These are phyloP conservation scores for Ophiostoma novo-ulmi DNA, from an alignment of 2,329 filamentous ascomycete species.

Conservation along the genomic window DNA sequence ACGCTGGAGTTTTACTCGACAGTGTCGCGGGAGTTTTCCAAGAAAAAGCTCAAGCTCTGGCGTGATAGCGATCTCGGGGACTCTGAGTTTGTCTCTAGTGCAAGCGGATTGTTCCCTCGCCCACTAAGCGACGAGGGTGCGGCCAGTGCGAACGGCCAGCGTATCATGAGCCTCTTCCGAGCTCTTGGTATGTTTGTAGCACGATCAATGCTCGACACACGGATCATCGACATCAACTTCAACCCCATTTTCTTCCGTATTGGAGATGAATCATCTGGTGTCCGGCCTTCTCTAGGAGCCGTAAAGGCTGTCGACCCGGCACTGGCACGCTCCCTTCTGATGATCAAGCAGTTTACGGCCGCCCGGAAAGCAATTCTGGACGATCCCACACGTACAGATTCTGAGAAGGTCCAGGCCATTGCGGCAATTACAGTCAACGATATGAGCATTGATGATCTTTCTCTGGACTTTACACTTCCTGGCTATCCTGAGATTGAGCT, in stretches of 20 bases:
- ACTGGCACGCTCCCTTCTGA: conserved; percentile 76
- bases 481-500: conserved; percentile 86
- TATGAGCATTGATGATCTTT: conserved; percentile 76
- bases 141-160: conserved; percentile 71
- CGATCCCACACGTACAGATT: conserved; percentile 57
- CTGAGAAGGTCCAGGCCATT: conserved; percentile 66
- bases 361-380: conserved; percentile 77
- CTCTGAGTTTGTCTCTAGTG: conserved; percentile 75
- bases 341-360: conserved; percentile 79
- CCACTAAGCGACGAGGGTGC: conserved; percentile 79
- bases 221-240: conserved; percentile 96
- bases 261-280: conserved; percentile 60
- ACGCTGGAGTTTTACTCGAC: conserved; percentile 98
- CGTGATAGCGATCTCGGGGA: conserved; percentile 76
- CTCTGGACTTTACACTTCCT: conserved; percentile 89
- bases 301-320: conserved; percentile 85
- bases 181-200: conserved; percentile 96
- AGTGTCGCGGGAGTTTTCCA: conserved; percentile 93
- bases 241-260: conserved; percentile 98
- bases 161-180: conserved; percentile 82
- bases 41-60: conserved; percentile 96
- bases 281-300: conserved; percentile 80
- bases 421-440: conserved; percentile 69
- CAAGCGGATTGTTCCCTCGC: conserved; percentile 81
- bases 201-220: conserved; percentile 94